A percentile compares a stretch with the other conserved stretches of the same genome.
phyloP scores from a whole-genome alignment of 352 stramenopile genomes.

The Hyaloperonospora brassicae region DNA sequence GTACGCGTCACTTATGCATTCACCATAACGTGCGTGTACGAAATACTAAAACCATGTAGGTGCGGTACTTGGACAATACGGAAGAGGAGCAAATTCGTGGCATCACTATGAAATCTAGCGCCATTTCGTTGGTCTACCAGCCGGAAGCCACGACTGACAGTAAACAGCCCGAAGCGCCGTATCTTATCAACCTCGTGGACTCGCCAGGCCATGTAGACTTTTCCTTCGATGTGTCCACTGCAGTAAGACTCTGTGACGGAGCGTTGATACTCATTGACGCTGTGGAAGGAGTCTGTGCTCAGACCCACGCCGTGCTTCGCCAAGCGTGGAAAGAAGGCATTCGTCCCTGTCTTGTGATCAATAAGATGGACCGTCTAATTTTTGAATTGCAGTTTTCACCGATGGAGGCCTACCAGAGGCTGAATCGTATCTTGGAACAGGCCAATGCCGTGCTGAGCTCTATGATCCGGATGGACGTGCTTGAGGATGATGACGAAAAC shows the following conservation, averaged over 20 bases:
- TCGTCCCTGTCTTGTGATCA: slow-evolving; percentile 92
- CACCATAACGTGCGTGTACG: slow-evolving; percentile 1
- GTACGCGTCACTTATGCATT: neutral
- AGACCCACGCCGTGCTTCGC: slow-evolving; percentile 87
- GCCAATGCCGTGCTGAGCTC: slow-evolving; percentile 77
- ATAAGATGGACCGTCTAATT: slow-evolving; percentile 96
- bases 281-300: slow-evolving; percentile 93
- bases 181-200: slow-evolving; percentile 93
- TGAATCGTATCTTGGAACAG: slow-evolving; percentile 90
- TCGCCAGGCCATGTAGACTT: slow-evolving; percentile 95
- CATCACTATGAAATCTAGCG: slow-evolving; percentile 96
- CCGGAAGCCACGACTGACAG: slow-evolving; percentile 23
- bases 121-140: slow-evolving; percentile 90
- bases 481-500: slow-evolving; percentile 57
- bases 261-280: slow-evolving; percentile 93
- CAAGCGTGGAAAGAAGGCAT: slow-evolving; percentile 92
- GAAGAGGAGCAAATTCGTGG: slow-evolving; percentile 91
- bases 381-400: slow-evolving; percentile 89
- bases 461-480: slow-evolving; percentile 69
- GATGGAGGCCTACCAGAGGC: slow-evolving; percentile 88
- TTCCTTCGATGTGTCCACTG: slow-evolving; percentile 92
- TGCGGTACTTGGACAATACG: slow-evolving; percentile 94
- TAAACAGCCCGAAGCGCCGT: slow-evolving; percentile 33
- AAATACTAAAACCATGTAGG: slow-evolving; percentile 20
- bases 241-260: slow-evolving; percentile 92